Evolutionary conservation across 345 rosid genomes (phyloP), one percentile per base, ranked within the genome.

Genomic region (Hibiscus mutabilis): DNA sequence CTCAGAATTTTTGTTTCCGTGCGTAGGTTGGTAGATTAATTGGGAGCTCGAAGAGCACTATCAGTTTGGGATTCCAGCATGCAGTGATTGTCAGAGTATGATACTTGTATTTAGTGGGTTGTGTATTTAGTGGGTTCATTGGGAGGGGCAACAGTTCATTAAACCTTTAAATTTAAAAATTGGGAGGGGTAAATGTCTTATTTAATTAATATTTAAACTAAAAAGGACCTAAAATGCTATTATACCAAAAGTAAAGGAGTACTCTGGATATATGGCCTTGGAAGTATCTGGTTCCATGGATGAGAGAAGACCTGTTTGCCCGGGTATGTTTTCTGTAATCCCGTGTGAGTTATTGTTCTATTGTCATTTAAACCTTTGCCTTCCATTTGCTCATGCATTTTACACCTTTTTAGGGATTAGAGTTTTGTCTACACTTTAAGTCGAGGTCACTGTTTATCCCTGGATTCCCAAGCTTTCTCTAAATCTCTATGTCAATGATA

Each of bases 191-290:
- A 27, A 27, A 27, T 27, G 3, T 27, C 29, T 27, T 25, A 25
- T 25, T 25, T 27, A 27, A 27, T 27, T 27, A 27, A 27, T 27
- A 27, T 27, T 27, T 27, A 27, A 27, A 27, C 29, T 27, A 27
- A 27, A 27, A 27, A 1, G n/a, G 3, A 27, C 2, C 3, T 2
- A 27, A 27, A 27, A 27, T 27, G n/a, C 0, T 27, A 27, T 27
- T 27, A 27, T 27, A 27, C 29, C 29, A 87, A 81, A 80, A 65
- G 61, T 60, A 79, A 75, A 44, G 93, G 89, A 72, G 87, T 95
- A 66, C 99, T 14, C 82, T 95, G 73, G 93, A 95, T 79, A 92
- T 95, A 77, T 95, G 99, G 99, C 99, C 99, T 42, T 95, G 99
- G 99, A 95, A 92, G 74, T 85, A 88, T 81, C 70, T 95, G 79